phyloP scores from a whole-genome alignment of 2,329 filamentous ascomycete species.

The Exserohilum turcica region DNA sequence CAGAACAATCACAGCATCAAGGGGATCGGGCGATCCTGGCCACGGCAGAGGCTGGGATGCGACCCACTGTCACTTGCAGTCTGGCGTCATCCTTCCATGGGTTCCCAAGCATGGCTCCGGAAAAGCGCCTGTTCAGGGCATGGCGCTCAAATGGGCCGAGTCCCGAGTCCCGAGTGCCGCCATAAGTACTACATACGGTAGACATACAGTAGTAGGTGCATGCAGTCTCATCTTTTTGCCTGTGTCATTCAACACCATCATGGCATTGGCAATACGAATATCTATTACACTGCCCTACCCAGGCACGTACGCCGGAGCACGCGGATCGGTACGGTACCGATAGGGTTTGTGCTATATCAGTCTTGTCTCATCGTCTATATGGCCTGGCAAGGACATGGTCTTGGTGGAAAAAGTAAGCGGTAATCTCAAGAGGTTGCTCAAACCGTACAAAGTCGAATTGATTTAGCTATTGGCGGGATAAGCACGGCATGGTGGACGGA shows the following conservation, averaged over 20 bases:
- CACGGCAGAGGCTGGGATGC: neutral
- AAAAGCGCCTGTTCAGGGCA: conserved; percentile 4
- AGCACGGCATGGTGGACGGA: neutral
- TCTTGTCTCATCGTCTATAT: too few species aligned
- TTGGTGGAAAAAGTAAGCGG: neutral
- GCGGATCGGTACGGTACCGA: too few species aligned
- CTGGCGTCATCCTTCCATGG: neutral
- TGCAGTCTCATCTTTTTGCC: too few species aligned
- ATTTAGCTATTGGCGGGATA: neutral
- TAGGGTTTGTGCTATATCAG: too few species aligned
- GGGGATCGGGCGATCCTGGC: neutral
- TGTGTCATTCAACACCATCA: too few species aligned
- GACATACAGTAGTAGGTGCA: too few species aligned
- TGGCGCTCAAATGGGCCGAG: conserved; percentile 1
- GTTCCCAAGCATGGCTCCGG: neutral
- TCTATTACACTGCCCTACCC: too few species aligned
- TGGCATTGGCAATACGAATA: too few species aligned
- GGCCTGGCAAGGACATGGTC: too few species aligned
- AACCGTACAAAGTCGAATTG: neutral
- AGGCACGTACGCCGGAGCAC: too few species aligned
- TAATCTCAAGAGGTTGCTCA: neutral
- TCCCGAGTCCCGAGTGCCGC: too few species aligned
- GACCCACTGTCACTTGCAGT: neutral
- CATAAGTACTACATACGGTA: too few species aligned
- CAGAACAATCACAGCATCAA: neutral